A percentile compares a stretch with the other conserved stretches of the same genome.
phyloP scores from a whole-genome alignment of 2,329 filamentous ascomycete genomes.

The Colletotrichum chrysophilum region DNA sequence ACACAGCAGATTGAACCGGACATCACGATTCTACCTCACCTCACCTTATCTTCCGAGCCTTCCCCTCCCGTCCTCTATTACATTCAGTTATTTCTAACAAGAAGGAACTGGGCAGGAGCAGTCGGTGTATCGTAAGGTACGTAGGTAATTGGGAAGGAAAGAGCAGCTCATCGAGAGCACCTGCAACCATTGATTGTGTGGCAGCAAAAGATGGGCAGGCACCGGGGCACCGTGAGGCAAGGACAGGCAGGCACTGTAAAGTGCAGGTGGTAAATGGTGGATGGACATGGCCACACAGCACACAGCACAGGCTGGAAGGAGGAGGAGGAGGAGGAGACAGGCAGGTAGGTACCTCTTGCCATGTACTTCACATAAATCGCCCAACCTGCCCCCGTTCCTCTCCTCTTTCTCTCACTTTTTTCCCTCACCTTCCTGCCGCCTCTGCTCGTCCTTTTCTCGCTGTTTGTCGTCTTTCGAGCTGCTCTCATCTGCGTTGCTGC shows the following conservation, averaged over 20 bases:
- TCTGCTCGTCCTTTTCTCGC: constrained; percentile 3
- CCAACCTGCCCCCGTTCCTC: constrained; percentile 17
- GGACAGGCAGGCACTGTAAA: background rate
- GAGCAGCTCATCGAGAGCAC: background rate
- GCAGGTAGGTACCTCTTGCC: background rate
- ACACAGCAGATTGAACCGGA: background rate
- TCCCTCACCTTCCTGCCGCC: constrained; percentile 8
- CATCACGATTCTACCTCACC: background rate
- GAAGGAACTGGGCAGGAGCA: background rate
- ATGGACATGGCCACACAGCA: background rate
- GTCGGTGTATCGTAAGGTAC: background rate
- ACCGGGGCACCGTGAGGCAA: background rate
- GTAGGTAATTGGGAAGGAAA: background rate
- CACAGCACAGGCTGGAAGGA: background rate
- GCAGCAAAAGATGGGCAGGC: background rate
- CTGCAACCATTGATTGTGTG: background rate
- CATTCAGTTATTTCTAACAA: background rate
- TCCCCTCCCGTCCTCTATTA: background rate
- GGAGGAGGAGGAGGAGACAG: background rate
- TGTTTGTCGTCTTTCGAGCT: background rate
- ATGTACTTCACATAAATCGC: constrained; percentile 21
- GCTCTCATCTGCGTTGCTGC: background rate
- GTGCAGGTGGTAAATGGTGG: background rate
- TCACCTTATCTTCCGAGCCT: background rate
- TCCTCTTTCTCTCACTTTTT: constrained; percentile 3